phyloP scores from a whole-genome alignment of 148 eudicot species.

The Chenopodium suecicum region DNA sequence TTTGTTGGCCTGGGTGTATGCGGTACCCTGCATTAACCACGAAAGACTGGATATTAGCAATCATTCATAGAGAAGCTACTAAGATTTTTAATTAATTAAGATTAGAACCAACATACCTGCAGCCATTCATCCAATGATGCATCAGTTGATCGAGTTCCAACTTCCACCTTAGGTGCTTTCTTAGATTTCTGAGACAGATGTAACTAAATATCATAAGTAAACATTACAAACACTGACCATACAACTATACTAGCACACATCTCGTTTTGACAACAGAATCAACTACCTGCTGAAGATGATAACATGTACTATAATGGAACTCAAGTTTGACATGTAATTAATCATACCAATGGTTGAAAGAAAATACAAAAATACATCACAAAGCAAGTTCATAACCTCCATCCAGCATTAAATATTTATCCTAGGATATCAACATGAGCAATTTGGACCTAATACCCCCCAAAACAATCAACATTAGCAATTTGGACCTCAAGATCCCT shows the following conservation, averaged over 20 bases:
- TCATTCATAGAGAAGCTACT: not conserved
- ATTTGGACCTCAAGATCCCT: not conserved
- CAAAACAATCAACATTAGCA: too few relatives aligned
- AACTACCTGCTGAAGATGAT: not conserved
- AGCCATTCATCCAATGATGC: slow-evolving; percentile 95
- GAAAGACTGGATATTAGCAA: not conserved
- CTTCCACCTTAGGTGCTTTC: slow-evolving; percentile 92
- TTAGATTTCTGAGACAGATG: slow-evolving; percentile 60
- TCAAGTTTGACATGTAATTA: not conserved
- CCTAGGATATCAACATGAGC: too few relatives aligned
- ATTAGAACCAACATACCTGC: slow-evolving; percentile 48
- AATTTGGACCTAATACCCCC: not conserved
- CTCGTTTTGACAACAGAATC: not conserved
- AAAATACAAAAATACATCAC: not conserved
- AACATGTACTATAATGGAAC: not conserved
- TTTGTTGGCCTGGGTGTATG: slow-evolving; percentile 68
- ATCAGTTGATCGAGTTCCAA: slow-evolving; percentile 83
- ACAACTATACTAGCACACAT: not conserved
- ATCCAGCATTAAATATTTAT: not conserved
- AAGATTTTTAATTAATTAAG: not conserved
- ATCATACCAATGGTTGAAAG: not conserved
- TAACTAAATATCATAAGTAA: not conserved
- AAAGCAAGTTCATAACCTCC: not conserved
- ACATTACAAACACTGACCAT: not conserved
- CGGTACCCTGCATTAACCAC: slow-evolving; percentile 67